Evolutionary conservation across 139 green algal species (phyloP), one percentile per base, ranked within the genome.

Genomic region (Tetratostichococcus sp.): DNA sequence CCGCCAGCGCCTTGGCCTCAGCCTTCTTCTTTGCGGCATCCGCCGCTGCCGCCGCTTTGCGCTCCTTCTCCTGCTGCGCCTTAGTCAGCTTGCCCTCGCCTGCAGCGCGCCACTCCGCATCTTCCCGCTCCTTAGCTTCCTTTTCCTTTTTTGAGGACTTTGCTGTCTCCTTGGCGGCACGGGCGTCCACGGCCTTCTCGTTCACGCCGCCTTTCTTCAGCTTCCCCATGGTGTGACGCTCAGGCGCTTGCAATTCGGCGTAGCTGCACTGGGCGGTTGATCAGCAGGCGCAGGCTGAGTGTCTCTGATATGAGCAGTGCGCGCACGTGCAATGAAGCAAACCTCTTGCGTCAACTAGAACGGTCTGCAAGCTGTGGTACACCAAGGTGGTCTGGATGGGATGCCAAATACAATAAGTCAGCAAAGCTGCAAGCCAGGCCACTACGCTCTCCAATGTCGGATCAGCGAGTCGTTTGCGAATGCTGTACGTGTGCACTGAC

Each of bases 91-190:
- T 30, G 33, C 26, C 39, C 39, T 50, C 39, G 8, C 50, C 50
- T 25, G 22, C 66, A 30, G 66, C 31, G 6, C 50, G 35, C 1
- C 71, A 67, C 21, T 78, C 71, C 3, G 58, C 50, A 30, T 78
- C 72, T 32, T 80, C 75, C 28, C 76, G 57, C 57, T 76, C 43
- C 39, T 30, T 32, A 23, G 66, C 68, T 43, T 72, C 23, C 21
- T 50, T 68, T 21, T 69, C 71, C 22, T 58, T 74, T 21, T 73
- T 83, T 80, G 35, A 35, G 2, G 17, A 23, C 57, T 43, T 69
- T 67, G 30, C 71, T 35, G 25, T 43, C 30, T 75, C 66, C 58
- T 85, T 80, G 35, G 67, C 43, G 23, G 68, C n/a, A 6, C 65
- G 66, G 22, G 39, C 72, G 30, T 62, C 50, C 11, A 26, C 50